Evolutionary conservation across 371 early-diverging fungal species (phyloP), one percentile per base, ranked within the genome.

Genomic region (Mucor mucedo): DNA sequence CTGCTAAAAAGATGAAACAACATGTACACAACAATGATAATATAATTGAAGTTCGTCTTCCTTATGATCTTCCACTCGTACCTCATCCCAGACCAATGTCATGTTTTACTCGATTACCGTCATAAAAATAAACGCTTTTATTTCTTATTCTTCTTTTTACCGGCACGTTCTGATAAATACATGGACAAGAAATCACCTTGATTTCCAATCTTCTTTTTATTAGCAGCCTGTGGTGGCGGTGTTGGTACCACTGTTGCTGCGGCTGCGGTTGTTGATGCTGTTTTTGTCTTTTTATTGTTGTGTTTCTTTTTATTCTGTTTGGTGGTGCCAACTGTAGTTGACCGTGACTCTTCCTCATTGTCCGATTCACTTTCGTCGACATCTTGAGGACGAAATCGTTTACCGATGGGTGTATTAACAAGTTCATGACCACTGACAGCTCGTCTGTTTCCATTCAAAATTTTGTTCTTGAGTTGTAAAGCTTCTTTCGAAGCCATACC

Each of bases 141-240:
- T 57, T 84, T 78, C 67, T 82, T 83, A 54, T 82, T 84, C 14
- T 80, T 82, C 76, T 80, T 83, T 55, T 77, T 83, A 32, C 64
- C 62, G 4, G 78, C 76, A n/a, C 86, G 66, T 58, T 84, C 84
- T 11, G 73, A 73, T 57, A 84, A 66, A 69, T 82, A 83, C 77
- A 77, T 78, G 4, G 83, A 83, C 48, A 86, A 71, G 47, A 86
- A 86, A 40, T 86, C 87, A 13, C 79, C 78, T 30, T 65, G 75
- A 30, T 29, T 13, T 3, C 70, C 67, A 60, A 67, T 77, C 44
- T 66, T 72, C 45, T 66, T 74, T 63, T 44, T 58, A 38, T 14
- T 21, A 21, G 21, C 33, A 1, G 16, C 6, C 5, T 4, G 39
- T 33, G 52, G 39, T 40, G 49, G 41, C 14, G 35, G 28, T 59